A percentile compares a stretch with the other conserved stretches of the same genome.
Evolutionary conservation across 192 early-diverging fungal species (phyloP).

Genomic region (Phycomyces nitens): DNA sequence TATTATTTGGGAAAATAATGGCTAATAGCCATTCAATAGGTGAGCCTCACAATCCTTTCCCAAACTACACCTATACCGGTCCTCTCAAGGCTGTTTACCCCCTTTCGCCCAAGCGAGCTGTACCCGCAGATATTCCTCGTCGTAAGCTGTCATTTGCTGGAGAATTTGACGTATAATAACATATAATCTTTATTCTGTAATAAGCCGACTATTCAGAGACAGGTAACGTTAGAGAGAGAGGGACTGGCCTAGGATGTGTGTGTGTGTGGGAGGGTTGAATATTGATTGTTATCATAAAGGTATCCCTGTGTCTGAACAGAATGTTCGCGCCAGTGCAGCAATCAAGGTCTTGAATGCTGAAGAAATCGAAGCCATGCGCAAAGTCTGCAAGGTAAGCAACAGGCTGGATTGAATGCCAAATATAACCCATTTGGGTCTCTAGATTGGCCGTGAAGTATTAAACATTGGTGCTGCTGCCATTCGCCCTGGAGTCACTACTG

Average conservation of each 20-base stretch:
- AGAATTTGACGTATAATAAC: too few species aligned
- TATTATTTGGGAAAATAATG: too few species aligned
- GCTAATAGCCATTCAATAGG: too few species aligned
- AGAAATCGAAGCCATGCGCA: conserved; percentile 81
- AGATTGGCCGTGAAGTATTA: conserved; percentile 87
- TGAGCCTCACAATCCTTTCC: conserved; percentile 56
- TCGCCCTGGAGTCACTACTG: conserved; percentile 86
- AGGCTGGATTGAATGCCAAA: conserved; percentile 15
- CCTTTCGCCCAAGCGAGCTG: conserved; percentile 59
- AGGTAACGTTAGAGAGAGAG: background rate
- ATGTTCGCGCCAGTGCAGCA: conserved; percentile 50
- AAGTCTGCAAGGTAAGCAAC: conserved; percentile 63
- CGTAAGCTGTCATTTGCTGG: too few species aligned
- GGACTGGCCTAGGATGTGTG: background rate
- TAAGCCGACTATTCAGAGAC: conserved; percentile 63
- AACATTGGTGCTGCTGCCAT: conserved; percentile 80
- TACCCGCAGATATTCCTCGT: conserved; percentile 61
- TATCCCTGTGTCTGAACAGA: conserved; percentile 70
- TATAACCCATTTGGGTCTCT: background rate
- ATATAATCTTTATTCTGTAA: too few species aligned
- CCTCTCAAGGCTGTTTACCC: conserved; percentile 69
- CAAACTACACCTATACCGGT: conserved; percentile 61
- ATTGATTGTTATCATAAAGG: conserved; percentile 52
- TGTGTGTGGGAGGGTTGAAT: background rate
- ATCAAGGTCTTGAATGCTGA: conserved; percentile 67